Base-by-base conservation (phyloP, 441 rosid genomes). In the Hura crepitans region DNA sequence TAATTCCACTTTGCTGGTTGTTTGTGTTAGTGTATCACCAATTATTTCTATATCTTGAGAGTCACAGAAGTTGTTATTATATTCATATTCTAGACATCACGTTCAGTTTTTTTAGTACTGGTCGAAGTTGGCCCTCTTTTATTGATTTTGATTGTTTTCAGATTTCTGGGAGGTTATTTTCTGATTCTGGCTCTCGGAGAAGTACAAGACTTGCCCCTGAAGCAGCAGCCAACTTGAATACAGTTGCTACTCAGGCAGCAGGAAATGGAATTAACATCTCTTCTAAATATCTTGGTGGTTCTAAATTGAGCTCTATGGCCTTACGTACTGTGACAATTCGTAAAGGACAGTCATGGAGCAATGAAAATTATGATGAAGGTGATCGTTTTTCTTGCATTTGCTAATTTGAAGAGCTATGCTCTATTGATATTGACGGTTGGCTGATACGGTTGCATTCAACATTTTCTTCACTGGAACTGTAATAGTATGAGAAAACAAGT, bases 131-230 rank as follows among this genome's bases (percentile, higher is more conserved):
- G 43, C 46, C 28, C 11, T 27, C 14, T 58, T 46, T 31, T 23
- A 27, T 55, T n/a, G 31, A 10, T 45, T 58, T 12, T 39, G 43
- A 22, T 31, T 62, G 13, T 58, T 78, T 79, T 76, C 80, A 92
- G 99, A 92, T 92, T 68, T 95, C 99, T 67, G 97, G 99, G 76
- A 90, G 99, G 80, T 78, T 95, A 71, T 95, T 95, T 81, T 84
- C 97, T 75, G 99, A 95, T 85, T 91, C 97, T 81, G 93, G 93
- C 78, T 91, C 97, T 55, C 85, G 96, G 51, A 78, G 97, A 77
- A 88, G 93, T 81, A 83, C 89, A 27, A 88, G 96, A 72, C 93
- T 92, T 60, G 85, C 92, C 74, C 84, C 81, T 49, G 98, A 92
- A 79, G 74, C 88, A 74, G 89, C 85, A 56, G 81, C 81, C 62